Conservation (phyloP, 306 rosid genomes). For the Quercus engelmannii region DNA sequence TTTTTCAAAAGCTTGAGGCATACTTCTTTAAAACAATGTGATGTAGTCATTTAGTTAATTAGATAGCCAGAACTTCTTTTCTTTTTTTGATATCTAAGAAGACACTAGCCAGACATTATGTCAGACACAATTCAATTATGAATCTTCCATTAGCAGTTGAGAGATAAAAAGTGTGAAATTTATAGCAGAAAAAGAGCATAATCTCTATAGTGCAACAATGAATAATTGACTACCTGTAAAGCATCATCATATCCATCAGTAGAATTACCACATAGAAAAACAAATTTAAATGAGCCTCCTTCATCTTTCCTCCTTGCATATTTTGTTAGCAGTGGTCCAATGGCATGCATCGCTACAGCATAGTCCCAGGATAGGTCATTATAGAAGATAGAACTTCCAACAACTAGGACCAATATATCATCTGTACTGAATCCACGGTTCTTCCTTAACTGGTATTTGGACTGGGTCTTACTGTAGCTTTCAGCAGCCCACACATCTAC, state of each 20-base stretch:
- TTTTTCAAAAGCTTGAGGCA: background rate
- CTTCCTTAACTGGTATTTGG: constrained; percentile 63
- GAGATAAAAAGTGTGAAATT: background rate
- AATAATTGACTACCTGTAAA: constrained; percentile 60
- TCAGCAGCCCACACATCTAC: constrained; percentile 83
- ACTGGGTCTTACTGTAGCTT: constrained; percentile 55
- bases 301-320: constrained; percentile 74
- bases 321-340: constrained; percentile 75
- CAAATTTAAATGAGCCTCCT: constrained; percentile 66
- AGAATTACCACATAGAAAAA: constrained; percentile 82
- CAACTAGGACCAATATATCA: constrained; percentile 76
- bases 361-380: constrained; percentile 78
- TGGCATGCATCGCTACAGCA: constrained; percentile 90
- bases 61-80: no score
- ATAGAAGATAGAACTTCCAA: constrained; percentile 79
- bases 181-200: background rate
- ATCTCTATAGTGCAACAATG: constrained; percentile 4
- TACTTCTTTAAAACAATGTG: background rate
- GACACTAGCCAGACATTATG: background rate
- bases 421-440: constrained; percentile 48
- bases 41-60: background rate
- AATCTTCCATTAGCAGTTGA: background rate
- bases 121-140: background rate
- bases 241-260: constrained; percentile 72
- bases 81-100: no score